Base-by-base conservation (phyloP, 2,329 filamentous ascomycete genomes). In the Chrysoporthe puriensis region DNA sequence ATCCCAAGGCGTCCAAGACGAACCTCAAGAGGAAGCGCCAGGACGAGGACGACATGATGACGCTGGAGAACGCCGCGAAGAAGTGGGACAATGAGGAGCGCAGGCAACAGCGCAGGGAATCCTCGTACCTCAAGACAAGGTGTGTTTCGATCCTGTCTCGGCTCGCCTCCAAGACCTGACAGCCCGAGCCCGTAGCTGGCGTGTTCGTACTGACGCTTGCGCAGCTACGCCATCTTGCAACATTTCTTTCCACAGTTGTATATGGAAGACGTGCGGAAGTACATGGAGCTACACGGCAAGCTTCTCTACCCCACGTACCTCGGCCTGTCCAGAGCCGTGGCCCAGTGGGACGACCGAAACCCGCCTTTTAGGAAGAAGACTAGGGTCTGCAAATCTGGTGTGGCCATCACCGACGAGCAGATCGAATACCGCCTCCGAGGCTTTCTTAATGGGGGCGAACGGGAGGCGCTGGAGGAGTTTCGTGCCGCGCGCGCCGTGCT, bases 11-110 rank as follows among this genome's bases (percentile, higher is more conserved):
- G 13, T 58, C 71, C 4, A 71, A 50, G 18, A 62, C 68, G 13
- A 73, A 64, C 2, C 71, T 72, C 36, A 86, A 86, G 72, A 76
- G 83, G 14, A 85, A 85, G 71, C 77, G 80, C 56, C 70, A 69
- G 6, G 69, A 73, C 0, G 69, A 64, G 0, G 66, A 71, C 1
- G 66, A 70, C 18, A 69, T 73, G 0, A 70, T 73, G 1, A 73
- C 71, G 0, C 70, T 71, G 2, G 62, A 66, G 0, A 63, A 73
- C 2, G 68, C 71, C 32, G 66, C 66, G n/a, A 70, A 64, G 46
- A 67, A 65, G 21, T 75, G 71, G 57, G 64, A 72, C 48, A 69
- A 72, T 9, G 72, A 74, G 32, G 69, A 72, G n/a, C 70, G 71
- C 14, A 69, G 68, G n/a, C 26, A 43, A 1, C 60, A 67, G 43